Base-by-base conservation (phyloP, 2,329 filamentous ascomycete species). In the Purpureocillium lavendulum region DNA sequence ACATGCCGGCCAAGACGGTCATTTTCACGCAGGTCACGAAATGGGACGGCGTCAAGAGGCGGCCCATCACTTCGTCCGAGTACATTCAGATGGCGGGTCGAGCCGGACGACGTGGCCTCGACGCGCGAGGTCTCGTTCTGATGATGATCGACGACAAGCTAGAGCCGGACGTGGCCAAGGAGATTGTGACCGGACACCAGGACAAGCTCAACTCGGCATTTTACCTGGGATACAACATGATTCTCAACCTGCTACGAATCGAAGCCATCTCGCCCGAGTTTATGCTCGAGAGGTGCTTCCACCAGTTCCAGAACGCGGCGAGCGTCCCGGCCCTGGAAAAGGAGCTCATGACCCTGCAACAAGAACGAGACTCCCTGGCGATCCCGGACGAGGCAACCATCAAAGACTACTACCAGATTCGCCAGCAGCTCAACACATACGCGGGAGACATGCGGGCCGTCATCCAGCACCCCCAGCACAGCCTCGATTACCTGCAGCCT, bases 131-230 rank as follows among this genome's bases (percentile, higher is more conserved):
- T 75, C 94, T 97, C 51, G 92, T 98, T 50, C 97, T 98, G 60
- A 97, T 98, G 87, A 97, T 98, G 90, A 85, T 98, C 45, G 84
- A 94, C 56, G 86, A 94, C 60, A 87, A 92, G 66, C 90, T 98
- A 69, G 92, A 98, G 55, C 92, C 92, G 2, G 80, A 87, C 2
- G 81, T 84, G n/a, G 90, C 92, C 32, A 94, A 94, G 64, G 82
- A 86, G 47, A 96, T 98, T 51, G 92, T 98, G 11, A 87, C 92
- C 39, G 92, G 92, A 49, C 85, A 96, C 56, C 92, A 98, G 61
- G 94, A 98, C 61, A 88, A 89, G 50, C 80, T 98, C 24, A 97
- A 97, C 64, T 97, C 92, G 4, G 92, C 92, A 2, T 98, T 98
- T 65, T 87, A 98, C 59, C 75, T 98, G 13, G 89, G 92, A 26